These are phyloP conservation scores for Graphilbum fragrans DNA, from an alignment of 2,329 filamentous ascomycete genomes.

Conservation along the genomic window DNA sequence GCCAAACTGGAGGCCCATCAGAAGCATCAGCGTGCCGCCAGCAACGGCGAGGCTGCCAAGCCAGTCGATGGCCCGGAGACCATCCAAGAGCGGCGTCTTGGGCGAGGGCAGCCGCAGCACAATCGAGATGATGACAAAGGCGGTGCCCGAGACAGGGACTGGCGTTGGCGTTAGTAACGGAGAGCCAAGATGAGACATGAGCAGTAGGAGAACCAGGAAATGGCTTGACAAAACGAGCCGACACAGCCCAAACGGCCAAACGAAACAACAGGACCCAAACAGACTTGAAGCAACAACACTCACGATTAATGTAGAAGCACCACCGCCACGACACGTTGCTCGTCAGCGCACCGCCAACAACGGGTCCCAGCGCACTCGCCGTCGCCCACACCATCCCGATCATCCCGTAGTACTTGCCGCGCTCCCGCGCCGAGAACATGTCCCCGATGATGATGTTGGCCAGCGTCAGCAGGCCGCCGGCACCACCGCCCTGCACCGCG, in stretches of 20 bases:
- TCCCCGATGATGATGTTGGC: conserved; percentile 48
- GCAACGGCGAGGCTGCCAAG: conserved; percentile 35
- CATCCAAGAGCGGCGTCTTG: conserved; percentile 46
- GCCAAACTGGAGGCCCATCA: conserved; percentile 59
- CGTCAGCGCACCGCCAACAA: conserved; percentile 11
- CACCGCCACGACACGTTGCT: conserved; percentile 42
- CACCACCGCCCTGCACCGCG: conserved; percentile 44
- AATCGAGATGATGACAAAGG: conserved; percentile 38
- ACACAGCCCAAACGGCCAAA: not conserved
- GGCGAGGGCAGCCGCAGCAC: conserved; percentile 58
- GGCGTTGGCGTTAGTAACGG: not conserved
- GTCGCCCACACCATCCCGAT: conserved; percentile 13
- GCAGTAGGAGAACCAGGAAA: not conserved
- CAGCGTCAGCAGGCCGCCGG: conserved; percentile 44
- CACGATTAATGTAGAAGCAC: conserved; percentile 54
- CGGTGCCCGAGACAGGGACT: conserved; percentile 22
- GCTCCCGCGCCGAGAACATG: conserved; percentile 12
- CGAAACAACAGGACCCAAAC: not conserved
- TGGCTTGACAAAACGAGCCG: not conserved
- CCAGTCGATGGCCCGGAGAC: conserved; percentile 54
- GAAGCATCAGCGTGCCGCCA: conserved; percentile 54
- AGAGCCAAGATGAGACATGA: not conserved
- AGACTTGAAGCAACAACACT: not conserved
- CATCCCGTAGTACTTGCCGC: conserved; percentile 13
- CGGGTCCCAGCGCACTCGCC: conserved; percentile 9